Base-by-base conservation (phyloP, 129 eudicot genomes). In the Lactuca sativa region DNA sequence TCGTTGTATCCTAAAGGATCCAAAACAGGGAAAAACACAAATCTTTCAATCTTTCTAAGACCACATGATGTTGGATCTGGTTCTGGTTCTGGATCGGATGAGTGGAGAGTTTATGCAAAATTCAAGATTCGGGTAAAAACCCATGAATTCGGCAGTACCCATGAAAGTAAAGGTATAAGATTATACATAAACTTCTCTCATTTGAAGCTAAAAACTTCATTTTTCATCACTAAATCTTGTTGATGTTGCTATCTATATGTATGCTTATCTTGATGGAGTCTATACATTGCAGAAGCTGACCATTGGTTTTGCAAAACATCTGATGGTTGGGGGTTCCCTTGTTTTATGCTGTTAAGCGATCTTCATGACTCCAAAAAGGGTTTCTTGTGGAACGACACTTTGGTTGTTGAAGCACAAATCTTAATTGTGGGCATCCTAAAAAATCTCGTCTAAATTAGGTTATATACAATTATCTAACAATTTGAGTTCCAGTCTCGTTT, bases 11-110 rank as follows among this genome's bases (percentile, higher is more conserved):
- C 82, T 13, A 78, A 66, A 55, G 78, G 82, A 72, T 69, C 15
- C 54, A 77, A 54, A 62, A 44, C 76, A 9, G 71, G 81, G 17
- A 77, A 43, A 77, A 63, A 70, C 71, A 77, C 81, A 62, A 62
- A 77, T 62, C 71, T 77, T 55, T 77, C 81, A 1, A 70, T 77
- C 57, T 77, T 62, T 77, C 75, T 77, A 53, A 62, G 81, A 63
- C 71, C 76, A 3, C 71, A 77, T 55, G 81, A 77, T 41, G 53
- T 54, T 13, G 66, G 75, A 6, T 59, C 67, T 18, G 43, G 48
- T 21, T 21, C 21, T 21, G 21, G 21, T 55, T 54, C 71, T 12
- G 32, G 49, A 69, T 40, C 74, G 9, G 73, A 69, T 12, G 71
- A 69, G 9, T 69, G 76, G 76, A 77, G 56, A 54, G 71, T 77